phyloP scores from a whole-genome alignment of 192 early-diverging fungal genomes.

The Chytriomyces sp. region DNA sequence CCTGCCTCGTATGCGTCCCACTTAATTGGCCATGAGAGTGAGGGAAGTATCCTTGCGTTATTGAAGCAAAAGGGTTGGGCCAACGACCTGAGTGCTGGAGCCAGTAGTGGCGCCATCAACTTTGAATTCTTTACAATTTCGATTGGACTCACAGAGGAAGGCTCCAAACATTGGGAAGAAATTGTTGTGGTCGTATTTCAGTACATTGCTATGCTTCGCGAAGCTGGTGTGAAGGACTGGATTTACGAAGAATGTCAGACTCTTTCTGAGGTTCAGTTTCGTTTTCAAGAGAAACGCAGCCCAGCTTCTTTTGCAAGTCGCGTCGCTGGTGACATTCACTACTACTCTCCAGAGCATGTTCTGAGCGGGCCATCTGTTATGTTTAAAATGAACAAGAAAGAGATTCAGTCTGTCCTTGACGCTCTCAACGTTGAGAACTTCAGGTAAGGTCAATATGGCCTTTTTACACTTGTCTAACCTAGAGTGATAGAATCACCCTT shows the following conservation, averaged over 20 bases:
- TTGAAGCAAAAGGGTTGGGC: conserved; percentile 92
- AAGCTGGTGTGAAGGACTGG: conserved; percentile 72
- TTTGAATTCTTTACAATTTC: conserved; percentile 85
- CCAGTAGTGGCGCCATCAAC: conserved; percentile 62
- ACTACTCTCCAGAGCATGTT: conserved; percentile 68
- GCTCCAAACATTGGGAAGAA: conserved; percentile 74
- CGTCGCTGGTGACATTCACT: conserved; percentile 77
- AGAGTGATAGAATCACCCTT: conserved; percentile 29
- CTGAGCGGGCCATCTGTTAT: conserved; percentile 73
- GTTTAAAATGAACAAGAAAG: conserved; percentile 64
- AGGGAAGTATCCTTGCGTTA: conserved; percentile 81
- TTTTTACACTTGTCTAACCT: neutral
- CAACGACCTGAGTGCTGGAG: conserved; percentile 69
- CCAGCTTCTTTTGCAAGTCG: conserved; percentile 47
- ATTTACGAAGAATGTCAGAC: conserved; percentile 73
- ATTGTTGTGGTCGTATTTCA: conserved; percentile 82
- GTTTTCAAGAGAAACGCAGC: conserved; percentile 69
- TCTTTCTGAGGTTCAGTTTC: conserved; percentile 52
- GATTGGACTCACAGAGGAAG: conserved; percentile 82
- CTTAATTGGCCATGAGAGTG: conserved; percentile 89
- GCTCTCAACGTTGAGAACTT: conserved; percentile 67
- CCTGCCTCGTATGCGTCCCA: conserved; percentile 81
- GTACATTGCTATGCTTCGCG: conserved; percentile 82
- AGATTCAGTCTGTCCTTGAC: conserved; percentile 64
- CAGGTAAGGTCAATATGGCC: conserved; percentile 9